Base-by-base conservation (phyloP, 352 stramenopile genomes). In the Pythium oligandrum region DNA sequence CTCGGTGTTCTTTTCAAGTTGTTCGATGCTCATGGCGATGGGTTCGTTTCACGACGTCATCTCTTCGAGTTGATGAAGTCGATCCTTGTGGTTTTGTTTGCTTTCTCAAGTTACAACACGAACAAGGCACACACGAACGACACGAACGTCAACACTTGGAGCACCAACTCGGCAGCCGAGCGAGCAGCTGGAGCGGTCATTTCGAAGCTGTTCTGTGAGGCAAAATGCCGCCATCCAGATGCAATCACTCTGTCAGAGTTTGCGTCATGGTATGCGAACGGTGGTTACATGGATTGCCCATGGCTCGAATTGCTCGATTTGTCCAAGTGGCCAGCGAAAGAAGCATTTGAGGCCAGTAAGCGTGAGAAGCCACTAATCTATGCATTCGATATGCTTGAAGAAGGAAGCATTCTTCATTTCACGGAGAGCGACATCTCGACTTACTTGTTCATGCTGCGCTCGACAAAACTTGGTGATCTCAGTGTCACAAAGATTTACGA, bases 291-390 rank as follows among this genome's bases (percentile, higher is more conserved):
- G 63, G 89, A 93, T 43, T 98, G 95, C 55, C 88, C 93, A 9
- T 99, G 96, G 96, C 64, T 99, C 6, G 96, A 99, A 61, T 65
- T 99, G 7, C 59, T 99, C 8, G 93, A 98, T 65, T 58, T 99
- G 52, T 86, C 81, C 0, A 99, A 99, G 64, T 98, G 95, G 93
- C 85, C 85, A 8, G 83, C 85, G 3, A 93, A 93, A 33, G 79
- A 92, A 61, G 84, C 84, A 1, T 93, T 95, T 31, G 83, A 92
- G 35, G 85, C 83, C n/a, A 92, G 76, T 55, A 91, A 91, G 51
- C 76, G 77, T 4, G 83, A 95, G 57, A 91, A 90, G 47, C 83
- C 82, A 6, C 53, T 91, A 12, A 86, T 90, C 17, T 93, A 90
- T 54, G 85, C 81, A 3, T 95, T 95, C 40, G 85, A 93, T 44